Conservation (phyloP, 2,329 filamentous ascomycete species). For the Colletotrichum higginsianum region DNA sequence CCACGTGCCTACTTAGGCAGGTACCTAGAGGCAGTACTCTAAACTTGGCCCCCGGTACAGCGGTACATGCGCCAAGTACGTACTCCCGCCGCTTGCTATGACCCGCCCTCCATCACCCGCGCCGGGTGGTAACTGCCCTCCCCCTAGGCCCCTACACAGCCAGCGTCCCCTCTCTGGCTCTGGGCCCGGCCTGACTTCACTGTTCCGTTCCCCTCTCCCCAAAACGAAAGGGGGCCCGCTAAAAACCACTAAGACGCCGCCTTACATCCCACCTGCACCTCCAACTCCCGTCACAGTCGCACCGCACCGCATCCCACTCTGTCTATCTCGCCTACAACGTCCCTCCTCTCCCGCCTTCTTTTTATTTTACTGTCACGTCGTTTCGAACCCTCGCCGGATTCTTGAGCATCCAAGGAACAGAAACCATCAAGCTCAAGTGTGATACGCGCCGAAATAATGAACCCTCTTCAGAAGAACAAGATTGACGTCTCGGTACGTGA, state of each 20-base stretch:
- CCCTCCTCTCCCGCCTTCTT: conserved; percentile 24
- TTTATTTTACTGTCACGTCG: conserved; percentile 7
- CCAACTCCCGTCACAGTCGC: conserved; percentile 38
- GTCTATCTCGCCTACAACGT: conserved; percentile 25
- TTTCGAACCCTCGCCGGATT: neutral
- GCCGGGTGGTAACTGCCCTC: conserved; percentile 7
- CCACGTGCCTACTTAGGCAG: no score
- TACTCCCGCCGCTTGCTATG: conserved; percentile 2
- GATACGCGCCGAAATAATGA: conserved; percentile 72
- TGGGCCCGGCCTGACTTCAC: conserved; percentile 36
- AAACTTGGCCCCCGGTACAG: neutral
- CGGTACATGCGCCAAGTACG: conserved; percentile 21
- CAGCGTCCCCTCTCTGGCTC: conserved; percentile 8
- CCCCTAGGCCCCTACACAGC: neutral
- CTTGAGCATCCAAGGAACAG: neutral
- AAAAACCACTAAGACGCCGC: conserved; percentile 38
- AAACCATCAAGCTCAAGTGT: neutral
- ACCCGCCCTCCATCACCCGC: conserved; percentile 13
- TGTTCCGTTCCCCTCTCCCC: conserved; percentile 25
- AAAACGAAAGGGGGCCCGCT: conserved; percentile 40
- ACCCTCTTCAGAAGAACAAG: conserved; percentile 98
- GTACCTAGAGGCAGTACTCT: neutral
- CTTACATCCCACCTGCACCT: conserved; percentile 39
- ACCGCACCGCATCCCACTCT: conserved; percentile 37
- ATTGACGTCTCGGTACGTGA: conserved; percentile 90